Base-by-base conservation (phyloP, 1,284 basidiomycete species). In the Cutaneotrichosporon dermatis region DNA sequence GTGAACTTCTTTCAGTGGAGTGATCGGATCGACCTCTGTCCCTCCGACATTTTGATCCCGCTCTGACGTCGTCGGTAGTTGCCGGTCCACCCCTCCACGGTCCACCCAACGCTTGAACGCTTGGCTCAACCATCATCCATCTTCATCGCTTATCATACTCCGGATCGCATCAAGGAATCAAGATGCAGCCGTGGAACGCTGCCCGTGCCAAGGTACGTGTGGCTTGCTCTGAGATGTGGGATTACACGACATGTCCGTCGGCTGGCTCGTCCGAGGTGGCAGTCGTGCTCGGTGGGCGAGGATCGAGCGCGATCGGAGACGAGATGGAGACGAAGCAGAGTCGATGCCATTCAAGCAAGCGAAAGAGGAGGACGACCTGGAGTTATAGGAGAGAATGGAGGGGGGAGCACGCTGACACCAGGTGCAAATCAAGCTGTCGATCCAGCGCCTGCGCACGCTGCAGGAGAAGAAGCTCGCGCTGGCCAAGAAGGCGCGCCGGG, bases 401-500 rank as follows among this genome's bases (percentile, higher is more conserved):
- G 13, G 37, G 16, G 49, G 12, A 34, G 41, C 4, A 52, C 25
- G 50, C 50, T 40, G 40, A 44, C 52, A 2, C 9, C 55, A 76
- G 74, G 74, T 76, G 55, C 75, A 76, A 52, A 72, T 76, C 59
- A 67, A 68, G 64, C 84, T 97, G 51, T 90, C 92, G 3, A 88
- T 95, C 36, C 93, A 98, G 77, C 86, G 94, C 6, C 81, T 96
- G 55, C 84, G 90, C 55, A 92, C 89, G 39, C 80, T 96, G 3
- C 91, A 95, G 71, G 89, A 93, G 79, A 97, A 97, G 84, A 93
- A 90, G 79, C 86, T 88, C 65, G 92, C 93, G 0, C 86, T 96
- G 61, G 92, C 92, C 0, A 97, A 97, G 80, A 83, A 64, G 59
- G 66, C 73, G 0, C 61, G 78, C 10, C 66, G 78, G 40, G 77